Base-by-base conservation (phyloP, 345 rosid genomes). In the Microthlaspi erraticum region DNA sequence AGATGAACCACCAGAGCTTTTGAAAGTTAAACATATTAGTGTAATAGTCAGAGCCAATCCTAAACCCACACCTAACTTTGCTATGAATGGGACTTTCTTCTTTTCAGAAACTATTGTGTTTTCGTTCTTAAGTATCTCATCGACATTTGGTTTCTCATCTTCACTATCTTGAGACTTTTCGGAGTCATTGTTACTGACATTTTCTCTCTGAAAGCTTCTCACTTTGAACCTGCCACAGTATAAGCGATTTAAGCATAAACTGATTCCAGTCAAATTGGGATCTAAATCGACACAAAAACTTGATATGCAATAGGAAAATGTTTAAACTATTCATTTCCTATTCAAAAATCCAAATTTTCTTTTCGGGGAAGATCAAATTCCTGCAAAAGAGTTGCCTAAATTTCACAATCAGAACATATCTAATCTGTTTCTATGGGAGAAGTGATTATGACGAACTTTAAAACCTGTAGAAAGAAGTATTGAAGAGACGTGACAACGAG, bases 41-140 rank as follows among this genome's bases (percentile, higher is more conserved):
- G 95, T 85, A 58, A 87, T 17, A 8, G 79, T 60, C 32, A 76
- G 75, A 64, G 96, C 96, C 46, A 90, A 39, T 1, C 83, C 91
- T 71, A 90, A 32, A 19, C 74, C 89, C 19, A 82, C 29, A 20
- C 81, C 86, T 68, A 92, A 75, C 72, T 81, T 81, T 26, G 80
- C 65, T 10, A 90, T 80, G 56, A 92, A 84, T 19, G 90, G 79
- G 59, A 72, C 80, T 48, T 79, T 82, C 29, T 41, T 38, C 19
- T 38, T 37, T 10, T 17, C 64, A 61, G 65, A 55, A 44, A 63
- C 60, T n/a, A 53, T 52, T 12, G 61, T 11, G 7, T 29, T 71
- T 61, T 74, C 23, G 43, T 34, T 59, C 42, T 31, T 72, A 68
- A 67, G 54, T 36, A 71, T 37, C 69, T 72, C 85, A 36, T 56